phyloP scores from a whole-genome alignment of 805 yeast genomes.

The Candida ficus region DNA sequence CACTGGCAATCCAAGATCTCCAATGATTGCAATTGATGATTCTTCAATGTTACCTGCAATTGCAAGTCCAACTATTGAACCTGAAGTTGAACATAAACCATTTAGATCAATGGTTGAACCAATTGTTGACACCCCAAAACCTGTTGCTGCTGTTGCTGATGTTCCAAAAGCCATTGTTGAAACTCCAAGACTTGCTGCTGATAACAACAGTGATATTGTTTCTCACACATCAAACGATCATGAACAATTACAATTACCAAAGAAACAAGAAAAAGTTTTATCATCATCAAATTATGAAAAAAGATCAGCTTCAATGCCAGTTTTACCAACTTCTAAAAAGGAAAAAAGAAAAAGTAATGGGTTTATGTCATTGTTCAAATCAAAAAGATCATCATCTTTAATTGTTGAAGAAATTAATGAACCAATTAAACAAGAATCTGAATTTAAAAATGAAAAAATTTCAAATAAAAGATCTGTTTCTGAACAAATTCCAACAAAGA shows the following conservation, averaged over 20 bases:
- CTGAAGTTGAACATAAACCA: too few species aligned
- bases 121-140: too few species aligned
- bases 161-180: too few species aligned
- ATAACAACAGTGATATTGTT: constrained; percentile 1
- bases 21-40: background rate
- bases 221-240: background rate
- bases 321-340: constrained; percentile 4
- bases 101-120: too few species aligned
- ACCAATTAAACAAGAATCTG: constrained; percentile 3
- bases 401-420: constrained; percentile 12
- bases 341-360: constrained; percentile 16
- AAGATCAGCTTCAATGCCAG: constrained; percentile 24
- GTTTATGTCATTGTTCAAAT: constrained; percentile 20
- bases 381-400: constrained; percentile 14
- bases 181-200: background rate
- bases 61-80: background rate
- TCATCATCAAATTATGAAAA: constrained; percentile 14
- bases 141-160: too few species aligned
- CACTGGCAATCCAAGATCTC: background rate
- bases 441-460: background rate
- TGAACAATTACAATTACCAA: constrained; percentile 11
- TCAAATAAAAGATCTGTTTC: constrained; percentile 19
- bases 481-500: constrained; percentile 4
- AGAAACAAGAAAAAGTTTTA: constrained; percentile 2
- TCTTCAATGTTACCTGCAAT: too few species aligned